Evolutionary conservation across 2,329 filamentous ascomycete genomes (phyloP), one percentile per base, ranked within the genome.

Genomic region (Fusarium sp.): DNA sequence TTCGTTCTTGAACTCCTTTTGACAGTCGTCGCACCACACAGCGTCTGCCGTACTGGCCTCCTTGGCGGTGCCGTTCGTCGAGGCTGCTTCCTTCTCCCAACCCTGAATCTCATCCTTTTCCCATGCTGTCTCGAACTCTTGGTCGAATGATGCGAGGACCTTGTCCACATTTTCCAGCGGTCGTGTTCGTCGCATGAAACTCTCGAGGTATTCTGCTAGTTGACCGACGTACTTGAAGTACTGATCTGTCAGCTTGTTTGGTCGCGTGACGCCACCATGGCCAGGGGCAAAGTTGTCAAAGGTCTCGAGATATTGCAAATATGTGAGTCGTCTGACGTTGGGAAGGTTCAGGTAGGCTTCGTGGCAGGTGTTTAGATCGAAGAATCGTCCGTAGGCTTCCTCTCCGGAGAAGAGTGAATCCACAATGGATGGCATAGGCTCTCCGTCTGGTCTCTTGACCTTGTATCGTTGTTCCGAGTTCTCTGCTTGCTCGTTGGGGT

Each of bases 351-450:
- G 86, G 77, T 94, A 99, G 15, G 92, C 86, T 76, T 98, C 95
- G 80, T 98, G 94, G 71, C 90, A 88, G 39, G 85, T 87, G 19
- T 92, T 95, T 46, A 99, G 82, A 79, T 99, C 96, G 75, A 99
- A 92, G 80, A 93, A 99, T 72, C 94, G 92, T 43, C 96, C 96
- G 75, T 92, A 98, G 0, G 91, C 92, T 79, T 99, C 96, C 80
- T 99, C 97, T 65, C 96, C 96, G 0, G 94, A 97, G 80, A 99
- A 99, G 84, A 98, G 92, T 60, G 89, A 89, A 76, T 98, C 95
- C 47, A 98, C 91, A 53, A 94, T 89, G 43, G 88, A 89, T 6
- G 87, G 85, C 57, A 88, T 80, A 2, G 85, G 83, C 46, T 91
- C 88, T 69, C 91, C 90, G 43, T 89, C 89, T 42, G 86, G 83